Base-by-base conservation (phyloP, 148 eudicot species). In the Heliosperma pusillum region DNA sequence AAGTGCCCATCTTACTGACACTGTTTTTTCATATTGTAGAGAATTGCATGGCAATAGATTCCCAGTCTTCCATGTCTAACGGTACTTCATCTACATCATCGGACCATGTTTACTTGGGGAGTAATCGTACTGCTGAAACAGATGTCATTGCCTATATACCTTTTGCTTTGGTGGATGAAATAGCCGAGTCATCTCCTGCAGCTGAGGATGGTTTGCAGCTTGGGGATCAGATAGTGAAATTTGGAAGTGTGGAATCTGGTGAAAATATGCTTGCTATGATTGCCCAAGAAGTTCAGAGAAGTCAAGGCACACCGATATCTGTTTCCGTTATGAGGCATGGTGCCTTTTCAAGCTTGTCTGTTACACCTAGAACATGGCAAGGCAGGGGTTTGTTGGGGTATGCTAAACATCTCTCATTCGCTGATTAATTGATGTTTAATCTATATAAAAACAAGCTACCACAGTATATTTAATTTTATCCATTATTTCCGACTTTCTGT, bases 181-280 rank as follows among this genome's bases (percentile, higher is more conserved):
- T 95, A 79, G 58, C 83, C 2, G 99, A 90, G 82, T 87, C 86
- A 69, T 95, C 99, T 61, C 99, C 99, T 58, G 96, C 96, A 33
- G 97, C 94, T 42, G 99, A 92, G 80, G 99, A 92, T 82, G 99
- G 99, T 56, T 77, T 95, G 82, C 97, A 95, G 77, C 91, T 95
- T 58, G 99, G 99, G 29, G 99, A 95, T 80, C 99, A 90, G 77
- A 84, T 95, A 55, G 80, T 90, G 77, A 92, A 89, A 78, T 95
- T 92, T 80, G 97, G 99, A 75, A 81, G 47, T 69, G 96, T 95
- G 47, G 93, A 83, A 50, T 79, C 82, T 70, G 97, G 99, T 63
- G 94, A 89, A 30, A 82, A 87, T 82, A 76, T 89, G 83, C 78
- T 88, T 63, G 77, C 83, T 61, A 84, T 85, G 82, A 90, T 95